Evolutionary conservation across 345 rosid genomes (phyloP).

Genomic region (Sonneratia alba): DNA sequence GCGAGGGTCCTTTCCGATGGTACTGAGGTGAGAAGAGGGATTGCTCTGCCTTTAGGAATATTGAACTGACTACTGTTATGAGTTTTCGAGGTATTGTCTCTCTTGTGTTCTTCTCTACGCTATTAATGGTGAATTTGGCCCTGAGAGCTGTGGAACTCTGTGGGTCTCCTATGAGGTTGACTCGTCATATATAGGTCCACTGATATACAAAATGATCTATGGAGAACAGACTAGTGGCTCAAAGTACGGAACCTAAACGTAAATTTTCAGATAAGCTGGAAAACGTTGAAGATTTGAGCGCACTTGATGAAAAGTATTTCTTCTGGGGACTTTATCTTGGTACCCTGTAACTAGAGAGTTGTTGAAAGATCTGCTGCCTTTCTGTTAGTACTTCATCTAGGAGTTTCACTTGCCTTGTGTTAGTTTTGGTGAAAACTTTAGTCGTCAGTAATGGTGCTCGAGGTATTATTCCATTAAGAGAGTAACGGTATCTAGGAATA

Average conservation of each 20-base stretch:
- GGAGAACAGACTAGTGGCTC: not conserved
- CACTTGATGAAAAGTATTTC: not conserved
- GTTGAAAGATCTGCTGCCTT: no score
- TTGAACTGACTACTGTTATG: not conserved
- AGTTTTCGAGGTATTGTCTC: not conserved
- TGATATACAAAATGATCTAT: not conserved
- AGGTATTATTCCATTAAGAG: not conserved
- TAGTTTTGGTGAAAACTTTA: not conserved
- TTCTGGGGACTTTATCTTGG: not conserved
- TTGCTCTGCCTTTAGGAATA: not conserved
- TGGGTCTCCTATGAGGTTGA: no score
- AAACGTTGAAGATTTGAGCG: not conserved
- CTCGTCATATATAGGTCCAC: no score
- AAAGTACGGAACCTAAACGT: not conserved
- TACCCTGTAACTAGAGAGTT: no score
- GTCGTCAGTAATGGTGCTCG: not conserved
- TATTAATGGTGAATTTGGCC: not conserved
- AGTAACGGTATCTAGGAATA: not conserved
- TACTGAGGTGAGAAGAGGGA: slow-evolving; percentile 37
- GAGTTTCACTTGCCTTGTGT: no score
- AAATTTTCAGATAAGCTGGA: not conserved
- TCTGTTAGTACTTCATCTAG: no score
- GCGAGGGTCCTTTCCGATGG: slow-evolving; percentile 61
- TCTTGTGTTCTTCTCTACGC: not conserved
- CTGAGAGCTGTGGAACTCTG: not conserved